Conservation (phyloP, 2,329 filamentous ascomycete species). For the Whalleya microplaca region DNA sequence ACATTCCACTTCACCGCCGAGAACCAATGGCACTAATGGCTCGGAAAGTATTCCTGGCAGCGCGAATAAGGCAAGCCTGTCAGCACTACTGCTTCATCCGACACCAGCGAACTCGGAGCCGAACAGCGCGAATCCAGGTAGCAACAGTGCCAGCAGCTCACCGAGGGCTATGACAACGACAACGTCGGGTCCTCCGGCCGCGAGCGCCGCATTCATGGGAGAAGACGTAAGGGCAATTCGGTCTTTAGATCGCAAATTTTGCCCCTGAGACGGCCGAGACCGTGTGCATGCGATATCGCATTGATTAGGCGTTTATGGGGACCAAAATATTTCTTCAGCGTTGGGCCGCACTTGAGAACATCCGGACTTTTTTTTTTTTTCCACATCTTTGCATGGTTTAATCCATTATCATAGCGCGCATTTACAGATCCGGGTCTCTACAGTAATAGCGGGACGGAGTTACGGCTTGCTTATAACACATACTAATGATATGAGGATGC, state of each 20-base stretch:
- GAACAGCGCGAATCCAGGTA: conserved; percentile 47
- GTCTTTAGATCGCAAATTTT: conserved; percentile 66
- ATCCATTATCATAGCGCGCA: conserved; percentile 1
- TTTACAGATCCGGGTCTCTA: not conserved
- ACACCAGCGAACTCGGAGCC: conserved; percentile 51
- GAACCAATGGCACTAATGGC: conserved; percentile 45
- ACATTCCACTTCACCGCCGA: conserved; percentile 53
- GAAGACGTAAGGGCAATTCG: conserved; percentile 69
- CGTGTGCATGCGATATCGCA: conserved; percentile 15
- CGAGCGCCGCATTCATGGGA: conserved; percentile 36
- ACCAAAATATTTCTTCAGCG: conserved; percentile 19
- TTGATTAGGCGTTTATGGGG: conserved; percentile 28
- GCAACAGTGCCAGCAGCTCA: conserved; percentile 52
- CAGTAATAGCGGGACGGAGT: conserved; percentile 8
- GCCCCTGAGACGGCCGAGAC: conserved; percentile 32
- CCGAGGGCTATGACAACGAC: conserved; percentile 44
- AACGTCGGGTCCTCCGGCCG: conserved; percentile 32
- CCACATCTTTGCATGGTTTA: not conserved
- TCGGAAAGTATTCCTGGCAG: conserved; percentile 34
- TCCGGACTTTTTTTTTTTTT: not conserved
- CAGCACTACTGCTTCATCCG: conserved; percentile 55
- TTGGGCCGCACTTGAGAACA: conserved; percentile 5
- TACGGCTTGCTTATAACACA: not conserved
- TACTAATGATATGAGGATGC: not conserved
- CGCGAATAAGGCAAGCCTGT: conserved; percentile 50